A percentile compares a stretch with the other conserved stretches of the same genome.
Conservation (phyloP, 106 monocot species). For the Dioscorea zingiberensis region DNA sequence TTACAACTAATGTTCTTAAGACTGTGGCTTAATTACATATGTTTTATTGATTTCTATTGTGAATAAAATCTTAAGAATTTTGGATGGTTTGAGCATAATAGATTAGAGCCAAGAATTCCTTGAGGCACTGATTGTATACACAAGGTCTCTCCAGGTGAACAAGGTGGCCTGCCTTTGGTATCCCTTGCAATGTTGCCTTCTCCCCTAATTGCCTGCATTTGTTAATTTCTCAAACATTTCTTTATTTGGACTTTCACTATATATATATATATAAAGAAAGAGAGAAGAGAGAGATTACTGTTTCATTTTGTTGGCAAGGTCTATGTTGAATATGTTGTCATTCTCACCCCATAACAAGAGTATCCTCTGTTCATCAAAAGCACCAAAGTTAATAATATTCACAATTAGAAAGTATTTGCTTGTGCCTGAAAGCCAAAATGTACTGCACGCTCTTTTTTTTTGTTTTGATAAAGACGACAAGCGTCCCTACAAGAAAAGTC, state of each 20-base stretch:
- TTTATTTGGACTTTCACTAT: neutral
- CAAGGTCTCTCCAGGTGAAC: slow-evolving; percentile 77
- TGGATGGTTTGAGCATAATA: slow-evolving; percentile 5
- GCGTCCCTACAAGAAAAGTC: too few species aligned
- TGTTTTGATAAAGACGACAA: too few species aligned
- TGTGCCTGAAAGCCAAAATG: too few species aligned
- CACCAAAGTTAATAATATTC: neutral
- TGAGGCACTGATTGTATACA: slow-evolving; percentile 49
- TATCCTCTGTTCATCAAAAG: slow-evolving; percentile 42
- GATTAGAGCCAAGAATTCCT: slow-evolving; percentile 58
- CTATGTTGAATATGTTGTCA: slow-evolving; percentile 79
- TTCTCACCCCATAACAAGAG: slow-evolving; percentile 82
- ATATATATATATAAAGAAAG: neutral
- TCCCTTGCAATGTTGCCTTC: slow-evolving; percentile 39
- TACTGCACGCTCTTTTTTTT: too few species aligned
- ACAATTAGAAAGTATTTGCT: neutral
- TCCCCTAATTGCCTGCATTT: slow-evolving; percentile 69
- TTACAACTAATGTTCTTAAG: too few species aligned
- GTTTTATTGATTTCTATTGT: too few species aligned
- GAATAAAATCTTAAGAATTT: too few species aligned
- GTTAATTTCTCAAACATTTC: neutral
- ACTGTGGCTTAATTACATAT: too few species aligned
- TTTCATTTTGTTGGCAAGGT: slow-evolving; percentile 67
- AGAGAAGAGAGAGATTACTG: slow-evolving; percentile 28
- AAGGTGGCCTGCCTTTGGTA: slow-evolving; percentile 73